These are phyloP conservation scores for Erodium texanum DNA, from an alignment of 441 rosid genomes.

Conservation along the genomic window DNA sequence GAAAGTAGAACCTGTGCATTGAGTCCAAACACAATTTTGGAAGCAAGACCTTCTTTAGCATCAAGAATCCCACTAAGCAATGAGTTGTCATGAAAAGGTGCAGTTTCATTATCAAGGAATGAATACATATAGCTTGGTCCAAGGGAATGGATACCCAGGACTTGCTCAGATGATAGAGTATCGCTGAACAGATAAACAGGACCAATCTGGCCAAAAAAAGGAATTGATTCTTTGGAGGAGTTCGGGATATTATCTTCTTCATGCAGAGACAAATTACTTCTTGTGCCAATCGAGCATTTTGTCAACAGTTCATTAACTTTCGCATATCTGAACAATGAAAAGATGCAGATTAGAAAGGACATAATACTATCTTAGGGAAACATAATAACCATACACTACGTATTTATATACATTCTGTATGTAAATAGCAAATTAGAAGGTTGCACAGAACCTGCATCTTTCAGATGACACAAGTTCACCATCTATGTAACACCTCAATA, in stretches of 20 bases:
- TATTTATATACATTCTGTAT: conserved; percentile 6
- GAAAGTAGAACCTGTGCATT: conserved; percentile 78
- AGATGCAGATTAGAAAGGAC: conserved; percentile 18
- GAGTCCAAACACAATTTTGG: conserved; percentile 84
- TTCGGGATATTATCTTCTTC: conserved; percentile 53
- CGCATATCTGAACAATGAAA: conserved; percentile 61
- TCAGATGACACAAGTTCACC: conserved; percentile 88
- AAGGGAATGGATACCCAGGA: conserved; percentile 67
- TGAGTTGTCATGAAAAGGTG: conserved; percentile 47
- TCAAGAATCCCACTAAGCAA: conserved; percentile 81
- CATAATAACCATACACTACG: conserved; percentile 8
- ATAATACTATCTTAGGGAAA: conserved; percentile 2
- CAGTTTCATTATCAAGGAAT: conserved; percentile 74
- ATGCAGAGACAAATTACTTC: conserved; percentile 41
- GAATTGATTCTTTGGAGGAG: conserved; percentile 38
- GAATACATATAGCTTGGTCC: conserved; percentile 99
- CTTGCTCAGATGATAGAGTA: conserved; percentile 81
- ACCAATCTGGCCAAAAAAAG: conserved; percentile 95
- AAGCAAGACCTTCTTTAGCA: conserved; percentile 90
- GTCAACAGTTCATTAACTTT: conserved; percentile 79
- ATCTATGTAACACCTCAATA: conserved; percentile 76
- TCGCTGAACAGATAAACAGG: conserved; percentile 88
- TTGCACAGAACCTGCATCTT: conserved; percentile 77
- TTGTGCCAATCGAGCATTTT: conserved; percentile 74
- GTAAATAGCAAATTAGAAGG: conserved; percentile 11